Evolutionary conservation across 805 yeast species (phyloP).

Genomic region (Saturnispora bothae): DNA sequence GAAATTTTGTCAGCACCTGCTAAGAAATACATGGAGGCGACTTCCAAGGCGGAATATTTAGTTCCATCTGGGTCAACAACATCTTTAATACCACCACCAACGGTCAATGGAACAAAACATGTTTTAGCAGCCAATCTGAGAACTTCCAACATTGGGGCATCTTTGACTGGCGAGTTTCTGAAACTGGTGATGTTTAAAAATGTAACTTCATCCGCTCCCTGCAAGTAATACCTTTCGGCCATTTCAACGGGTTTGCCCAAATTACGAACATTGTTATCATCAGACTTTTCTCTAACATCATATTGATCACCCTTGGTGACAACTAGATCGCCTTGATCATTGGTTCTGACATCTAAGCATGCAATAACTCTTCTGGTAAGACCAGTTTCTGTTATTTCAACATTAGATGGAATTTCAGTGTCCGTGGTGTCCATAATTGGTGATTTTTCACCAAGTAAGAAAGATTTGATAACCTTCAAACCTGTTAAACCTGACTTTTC

Average conservation of each 20-base stretch:
- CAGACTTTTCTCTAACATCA: constrained; percentile 77
- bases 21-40: constrained; percentile 83
- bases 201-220: constrained; percentile 97
- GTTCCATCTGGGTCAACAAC: constrained; percentile 79
- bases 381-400: constrained; percentile 36
- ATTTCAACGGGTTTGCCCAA: constrained; percentile 93
- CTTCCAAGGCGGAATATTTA: constrained; percentile 71
- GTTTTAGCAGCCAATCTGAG: constrained; percentile 73
- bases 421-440: background rate
- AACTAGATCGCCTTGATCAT: constrained; percentile 89
- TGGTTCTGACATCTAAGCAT: constrained; percentile 92
- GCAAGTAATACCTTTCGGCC: constrained; percentile 80
- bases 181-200: constrained; percentile 93
- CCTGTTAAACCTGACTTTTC: constrained; percentile 95
- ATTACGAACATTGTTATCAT: constrained; percentile 62
- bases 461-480: constrained; percentile 59
- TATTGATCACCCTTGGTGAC: constrained; percentile 99
- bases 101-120: constrained; percentile 92
- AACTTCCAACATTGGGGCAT: constrained; percentile 93
- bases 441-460: constrained; percentile 41
- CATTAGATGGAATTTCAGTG: background rate
- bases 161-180: constrained; percentile 85
- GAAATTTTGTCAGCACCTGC: constrained; percentile 98
- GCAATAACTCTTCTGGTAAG: constrained; percentile 89
- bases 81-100: constrained; percentile 97